These are phyloP conservation scores for Dothidotthia symphoricarpi DNA, from an alignment of 2,329 filamentous ascomycete species.

Conservation along the genomic window DNA sequence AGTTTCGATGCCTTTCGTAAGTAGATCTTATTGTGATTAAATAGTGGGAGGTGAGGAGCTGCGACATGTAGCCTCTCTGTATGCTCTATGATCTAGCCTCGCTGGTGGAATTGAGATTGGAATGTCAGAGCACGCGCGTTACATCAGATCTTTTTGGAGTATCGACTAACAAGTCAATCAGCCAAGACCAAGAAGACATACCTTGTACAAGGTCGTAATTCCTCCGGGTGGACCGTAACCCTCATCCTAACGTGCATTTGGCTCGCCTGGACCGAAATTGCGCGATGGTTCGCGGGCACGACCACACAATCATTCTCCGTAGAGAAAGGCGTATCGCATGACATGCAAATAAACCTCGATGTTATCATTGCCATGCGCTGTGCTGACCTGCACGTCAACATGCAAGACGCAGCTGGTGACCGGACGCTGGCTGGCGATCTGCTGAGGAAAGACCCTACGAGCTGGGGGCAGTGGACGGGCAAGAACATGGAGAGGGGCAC, in stretches of 20 bases:
- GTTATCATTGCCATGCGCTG: conserved; percentile 89
- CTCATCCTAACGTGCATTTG: conserved; percentile 72
- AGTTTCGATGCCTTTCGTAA: conserved; percentile 97
- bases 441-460: conserved; percentile 73
- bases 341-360: conserved; percentile 92
- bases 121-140: not conserved
- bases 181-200: conserved; percentile 97
- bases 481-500: conserved; percentile 59
- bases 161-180: conserved; percentile 42
- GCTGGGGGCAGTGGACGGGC: conserved; percentile 76
- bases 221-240: conserved; percentile 89
- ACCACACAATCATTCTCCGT: conserved; percentile 91
- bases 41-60: too few species aligned
- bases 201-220: conserved; percentile 76
- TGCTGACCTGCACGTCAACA: conserved; percentile 86
- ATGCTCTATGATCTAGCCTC: too few species aligned
- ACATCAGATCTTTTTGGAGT: not conserved
- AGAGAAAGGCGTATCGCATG: conserved; percentile 83
- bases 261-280: conserved; percentile 74
- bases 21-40: conserved; percentile 36
- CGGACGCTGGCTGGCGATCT: conserved; percentile 77
- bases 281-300: conserved; percentile 77
- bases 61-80: too few species aligned
- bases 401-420: conserved; percentile 92
- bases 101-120: too few species aligned